phyloP scores from a whole-genome alignment of 2,329 filamentous ascomycete genomes.

The Scytalidium lignicola region DNA sequence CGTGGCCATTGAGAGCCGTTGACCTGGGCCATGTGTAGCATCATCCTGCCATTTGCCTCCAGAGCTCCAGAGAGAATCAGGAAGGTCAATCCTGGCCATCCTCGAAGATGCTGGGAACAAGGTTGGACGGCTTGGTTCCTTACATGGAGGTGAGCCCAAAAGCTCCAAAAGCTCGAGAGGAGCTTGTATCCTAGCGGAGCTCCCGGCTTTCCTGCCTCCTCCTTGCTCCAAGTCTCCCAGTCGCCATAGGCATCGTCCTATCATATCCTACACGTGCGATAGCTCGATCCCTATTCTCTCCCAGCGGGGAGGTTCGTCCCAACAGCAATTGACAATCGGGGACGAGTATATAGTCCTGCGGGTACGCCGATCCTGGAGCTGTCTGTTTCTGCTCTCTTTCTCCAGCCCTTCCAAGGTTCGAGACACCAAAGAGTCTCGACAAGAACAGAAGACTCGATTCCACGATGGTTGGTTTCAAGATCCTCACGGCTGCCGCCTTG shows the following conservation, averaged over 20 bases:
- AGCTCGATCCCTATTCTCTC: not conserved
- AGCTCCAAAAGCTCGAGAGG: too few relatives aligned
- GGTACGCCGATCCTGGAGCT: not conserved
- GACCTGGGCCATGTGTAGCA: not conserved
- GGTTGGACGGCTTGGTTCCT: too few relatives aligned
- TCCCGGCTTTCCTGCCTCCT: too few relatives aligned
- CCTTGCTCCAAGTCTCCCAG: too few relatives aligned
- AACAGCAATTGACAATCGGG: not conserved
- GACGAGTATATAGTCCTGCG: not conserved
- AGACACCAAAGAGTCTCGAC: not conserved
- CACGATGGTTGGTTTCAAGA: constrained; percentile 10
- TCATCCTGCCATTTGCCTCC: not conserved
- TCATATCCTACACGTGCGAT: not conserved
- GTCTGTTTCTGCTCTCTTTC: not conserved
- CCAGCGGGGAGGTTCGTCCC: too few relatives aligned
- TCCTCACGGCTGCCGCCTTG: constrained; percentile 10
- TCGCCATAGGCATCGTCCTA: not conserved
- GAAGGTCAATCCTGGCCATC: too few relatives aligned
- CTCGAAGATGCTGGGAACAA: too few relatives aligned
- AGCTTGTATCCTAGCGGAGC: too few relatives aligned
- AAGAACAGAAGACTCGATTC: not conserved
- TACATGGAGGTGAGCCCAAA: too few relatives aligned
- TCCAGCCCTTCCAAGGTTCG: not conserved
- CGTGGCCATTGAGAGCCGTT: not conserved
- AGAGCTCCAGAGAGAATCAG: too few relatives aligned